Evolutionary conservation across 495 filamentous ascomycete species (phyloP), one percentile per base, ranked within the genome.

Genomic region (Aspergillus sclerotiicarbonarius): DNA sequence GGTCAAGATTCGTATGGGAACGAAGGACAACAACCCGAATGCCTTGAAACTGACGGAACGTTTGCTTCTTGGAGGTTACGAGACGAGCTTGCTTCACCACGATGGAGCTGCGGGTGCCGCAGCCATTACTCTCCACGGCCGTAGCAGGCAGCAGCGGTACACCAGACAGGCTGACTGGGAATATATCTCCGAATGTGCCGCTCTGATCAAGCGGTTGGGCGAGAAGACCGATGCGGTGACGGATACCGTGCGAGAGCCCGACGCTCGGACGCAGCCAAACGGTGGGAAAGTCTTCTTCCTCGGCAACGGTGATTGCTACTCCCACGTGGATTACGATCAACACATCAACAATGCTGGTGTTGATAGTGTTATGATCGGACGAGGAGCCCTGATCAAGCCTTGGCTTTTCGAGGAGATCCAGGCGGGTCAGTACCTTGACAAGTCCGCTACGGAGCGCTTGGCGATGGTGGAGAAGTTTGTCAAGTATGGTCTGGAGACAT

Each of bases 401-500:
- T 98, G 94, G 94, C 73, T 98, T 51, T 98, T 97, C 67, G 94
- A 98, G 68, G 94, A 98, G 71, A 98, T 98, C 58, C 84, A 88
- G 58, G 80, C 83, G 33, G 88, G 90, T 1, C 95, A 98, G 71
- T 96, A 98, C 62, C 81, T 98, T 16, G 94, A 98, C 76, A 98
- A 98, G 67, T 88, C 89, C 15, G 88, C 92, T 8, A 80, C 85
- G 0, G 94, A 98, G 81, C 87, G 94, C 33, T 76, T 98, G 39
- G 71, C 76, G n/a, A 87, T 92, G 62, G 74, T 98, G 16, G 89
- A 93, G 71, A 90, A 91, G 65, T 98, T 96, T 68, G 90, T 81
- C 18, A 84, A 87, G 30, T 96, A 94, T 64, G 95, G 94, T 5
- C 81, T 98, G 54, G 90, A 96, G 71, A 83, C 87, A 5, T 98